Evolutionary conservation across 2,329 filamentous ascomycete genomes (phyloP).

Genomic region (Fusarium tuaranense): DNA sequence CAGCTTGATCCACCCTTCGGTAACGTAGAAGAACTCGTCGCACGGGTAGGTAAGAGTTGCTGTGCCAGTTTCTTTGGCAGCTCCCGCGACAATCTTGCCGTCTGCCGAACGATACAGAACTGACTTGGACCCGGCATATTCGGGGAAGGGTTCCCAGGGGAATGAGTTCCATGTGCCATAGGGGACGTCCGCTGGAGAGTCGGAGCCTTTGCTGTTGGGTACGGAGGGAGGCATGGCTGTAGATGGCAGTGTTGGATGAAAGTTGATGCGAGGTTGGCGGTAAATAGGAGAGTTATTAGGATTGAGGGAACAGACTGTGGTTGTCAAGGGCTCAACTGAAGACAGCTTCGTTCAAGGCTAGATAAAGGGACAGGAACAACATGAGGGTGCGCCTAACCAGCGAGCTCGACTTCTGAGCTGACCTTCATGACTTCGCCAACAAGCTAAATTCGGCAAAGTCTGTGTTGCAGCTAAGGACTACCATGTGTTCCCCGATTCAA

Average conservation of each 20-base stretch:
- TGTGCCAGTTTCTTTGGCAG: conserved; percentile 5
- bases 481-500: background rate
- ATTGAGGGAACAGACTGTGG: background rate
- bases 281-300: background rate
- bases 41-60: conserved; percentile 12
- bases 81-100: background rate
- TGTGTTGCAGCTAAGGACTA: background rate
- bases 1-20: conserved; percentile 13
- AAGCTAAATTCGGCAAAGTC: background rate
- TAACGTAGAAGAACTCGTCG: conserved; percentile 22
- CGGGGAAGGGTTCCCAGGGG: conserved; percentile 10
- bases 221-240: background rate
- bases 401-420: background rate
- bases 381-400: background rate
- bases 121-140: conserved; percentile 12
- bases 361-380: background rate
- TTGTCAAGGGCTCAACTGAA: background rate
- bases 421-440: background rate
- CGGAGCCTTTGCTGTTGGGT: background rate
- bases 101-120: background rate
- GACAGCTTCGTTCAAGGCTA: background rate
- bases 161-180: conserved; percentile 16
- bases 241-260: background rate
- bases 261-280: background rate
- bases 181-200: background rate